phyloP scores from a whole-genome alignment of 306 rosid genomes.

The Herpetospermum pedunculosum region DNA sequence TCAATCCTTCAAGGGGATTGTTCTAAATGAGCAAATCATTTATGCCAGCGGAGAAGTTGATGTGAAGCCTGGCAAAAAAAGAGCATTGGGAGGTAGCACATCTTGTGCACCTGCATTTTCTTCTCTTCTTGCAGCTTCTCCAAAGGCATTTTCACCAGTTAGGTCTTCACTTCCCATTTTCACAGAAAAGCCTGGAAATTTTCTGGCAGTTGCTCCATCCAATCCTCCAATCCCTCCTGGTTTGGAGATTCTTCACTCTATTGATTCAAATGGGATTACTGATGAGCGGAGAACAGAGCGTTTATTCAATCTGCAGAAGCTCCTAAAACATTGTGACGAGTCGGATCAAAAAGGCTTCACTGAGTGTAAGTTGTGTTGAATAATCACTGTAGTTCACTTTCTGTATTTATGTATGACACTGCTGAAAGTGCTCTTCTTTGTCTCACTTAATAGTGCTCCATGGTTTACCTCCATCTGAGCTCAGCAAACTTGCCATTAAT shows the following conservation, averaged over 20 bases:
- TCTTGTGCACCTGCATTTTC: conserved; percentile 16
- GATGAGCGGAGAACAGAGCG: conserved; percentile 21
- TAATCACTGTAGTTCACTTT: not conserved
- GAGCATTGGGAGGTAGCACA: conserved; percentile 12
- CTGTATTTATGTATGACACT: not conserved
- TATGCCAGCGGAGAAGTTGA: conserved; percentile 8
- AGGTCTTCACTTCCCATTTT: conserved; percentile 17
- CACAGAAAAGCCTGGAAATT: conserved; percentile 10
- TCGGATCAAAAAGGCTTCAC: conserved; percentile 19
- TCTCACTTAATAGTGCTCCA: conserved; percentile 19
- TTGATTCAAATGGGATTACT: conserved; percentile 8
- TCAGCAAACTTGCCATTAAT: conserved; percentile 35
- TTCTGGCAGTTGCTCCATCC: conserved; percentile 2
- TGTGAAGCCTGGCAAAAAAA: conserved; percentile 16
- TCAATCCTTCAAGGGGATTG: conserved; percentile 14
- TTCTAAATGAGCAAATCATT: conserved; percentile 13
- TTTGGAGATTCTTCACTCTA: conserved; percentile 2
- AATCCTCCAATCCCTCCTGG: conserved; percentile 9
- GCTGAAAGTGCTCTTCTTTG: not conserved
- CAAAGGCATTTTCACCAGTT: conserved; percentile 16
- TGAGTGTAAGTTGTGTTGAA: conserved; percentile 14
- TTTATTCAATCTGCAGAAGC: conserved; percentile 17
- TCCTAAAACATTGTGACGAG: conserved; percentile 20
- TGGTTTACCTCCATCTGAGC: conserved; percentile 28
- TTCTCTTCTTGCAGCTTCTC: conserved; percentile 11